phyloP scores from a whole-genome alignment of 164 flowering plant species.

The Magnolia kwangsiensis region DNA sequence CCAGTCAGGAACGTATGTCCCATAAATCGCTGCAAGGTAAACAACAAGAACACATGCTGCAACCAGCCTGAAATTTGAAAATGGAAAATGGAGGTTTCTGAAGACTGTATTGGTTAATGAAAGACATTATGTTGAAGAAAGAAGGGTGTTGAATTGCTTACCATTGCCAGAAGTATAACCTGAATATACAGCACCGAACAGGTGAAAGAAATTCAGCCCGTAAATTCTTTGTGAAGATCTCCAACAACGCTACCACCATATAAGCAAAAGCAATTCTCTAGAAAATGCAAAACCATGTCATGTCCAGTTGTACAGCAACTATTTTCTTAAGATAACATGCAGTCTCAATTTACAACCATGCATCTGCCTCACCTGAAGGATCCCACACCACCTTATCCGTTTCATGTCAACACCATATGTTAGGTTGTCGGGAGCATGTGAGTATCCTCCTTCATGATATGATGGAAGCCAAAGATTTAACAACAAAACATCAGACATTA shows the following conservation, averaged over 20 bases:
- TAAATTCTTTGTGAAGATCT: conserved; percentile 44
- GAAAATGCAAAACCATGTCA: conserved; percentile 10
- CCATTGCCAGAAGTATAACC: conserved; percentile 68
- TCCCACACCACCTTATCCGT: conserved; percentile 73
- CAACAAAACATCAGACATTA: neutral
- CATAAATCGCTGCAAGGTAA: conserved; percentile 62
- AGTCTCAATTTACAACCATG: neutral
- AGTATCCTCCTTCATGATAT: conserved; percentile 59
- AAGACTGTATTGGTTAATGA: neutral
- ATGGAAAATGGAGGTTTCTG: neutral
- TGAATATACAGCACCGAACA: conserved; percentile 48
- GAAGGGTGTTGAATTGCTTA: conserved; percentile 16
- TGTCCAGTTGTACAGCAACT: neutral
- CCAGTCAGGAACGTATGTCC: conserved; percentile 90
- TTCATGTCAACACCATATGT: conserved; percentile 85
- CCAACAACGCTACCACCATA: conserved; percentile 62
- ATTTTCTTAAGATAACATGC: neutral
- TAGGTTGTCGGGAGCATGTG: conserved; percentile 82
- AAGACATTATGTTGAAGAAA: neutral
- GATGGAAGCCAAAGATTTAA: neutral
- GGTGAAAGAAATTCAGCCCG: conserved; percentile 26
- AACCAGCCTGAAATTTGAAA: conserved; percentile 46
- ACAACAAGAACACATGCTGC: conserved; percentile 54
- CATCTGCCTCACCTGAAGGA: conserved; percentile 66
- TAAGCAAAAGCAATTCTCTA: conserved; percentile 90